Base-by-base conservation (phyloP, 2,329 filamentous ascomycete genomes). In the Aureobasidium sp. region DNA sequence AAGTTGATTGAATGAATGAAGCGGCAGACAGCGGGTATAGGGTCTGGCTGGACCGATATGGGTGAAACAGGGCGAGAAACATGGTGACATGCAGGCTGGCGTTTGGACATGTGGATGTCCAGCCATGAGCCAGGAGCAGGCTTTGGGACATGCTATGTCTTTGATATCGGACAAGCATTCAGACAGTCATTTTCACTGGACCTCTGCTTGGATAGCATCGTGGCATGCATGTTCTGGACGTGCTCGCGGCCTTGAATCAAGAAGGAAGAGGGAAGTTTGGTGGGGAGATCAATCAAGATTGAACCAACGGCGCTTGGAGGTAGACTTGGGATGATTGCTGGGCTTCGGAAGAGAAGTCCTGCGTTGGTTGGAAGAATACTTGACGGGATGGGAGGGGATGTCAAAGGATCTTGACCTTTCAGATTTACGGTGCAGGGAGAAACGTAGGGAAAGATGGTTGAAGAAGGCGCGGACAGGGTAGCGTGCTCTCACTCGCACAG, bases 381-480 rank as follows among this genome's bases (percentile, higher is more conserved):
- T 30, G 24, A 49, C 30, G 45, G 34, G 45, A 6, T 49, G 34
- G 16, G 45, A 49, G 12, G 32, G 45, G 17, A 49, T 49, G 14
- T 39, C 34, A 7, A 49, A 38, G 16, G 22, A 4, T 12, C 16
- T 49, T 16, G 34, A 12, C 35, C 14, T 40, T 16, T 8, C n/a
- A 17, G 30, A 37, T 21, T 17, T 34, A 22, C 34, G 45, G 22
- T 29, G 45, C 4, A 49, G 17, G 14, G 45, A 39, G 14, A 39
- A 22, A 37, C 12, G 45, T 6, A 49, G 30, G 2, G 32, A 38
- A 0, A 49, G 24, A 14, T 49, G 25, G 24, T 49, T 49, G 34
- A 49, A 34, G 45, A 49, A 49, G 34, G 45, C 11, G 45, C 45
- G 45, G 22, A 49, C 45, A 39, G 45, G 45, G 24, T 39, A 49